Evolutionary conservation across 805 yeast species (phyloP), one percentile per base, ranked within the genome.

Genomic region (Diddensiella santjacobensis): DNA sequence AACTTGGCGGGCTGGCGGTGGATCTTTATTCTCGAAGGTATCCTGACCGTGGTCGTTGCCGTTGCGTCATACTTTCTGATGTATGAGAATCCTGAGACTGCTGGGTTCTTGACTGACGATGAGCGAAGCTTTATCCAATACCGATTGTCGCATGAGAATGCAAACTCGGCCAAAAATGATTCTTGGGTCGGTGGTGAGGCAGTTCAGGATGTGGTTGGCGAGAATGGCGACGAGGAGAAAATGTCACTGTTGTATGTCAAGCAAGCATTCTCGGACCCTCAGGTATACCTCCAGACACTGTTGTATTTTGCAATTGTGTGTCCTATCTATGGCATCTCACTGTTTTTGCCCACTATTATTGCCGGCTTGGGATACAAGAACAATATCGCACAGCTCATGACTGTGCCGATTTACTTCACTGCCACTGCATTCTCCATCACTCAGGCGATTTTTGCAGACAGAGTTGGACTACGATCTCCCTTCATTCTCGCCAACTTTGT

Each of bases 281-380:
- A 61, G 49, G 56, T 58, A 10, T 47, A 54, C 40, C 44, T 44
- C n/a, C 71, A 78, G 42, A 77, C 80, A 2, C 59, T 78, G 40
- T 69, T 70, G 13, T 79, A 78, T 62, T 78, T 77, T 62, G 75
- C 77, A 23, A 65, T 78, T 52, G 73, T 78, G 54, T 73, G 78
- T 56, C 83, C 83, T 40, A 26, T 49, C n/a, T 47, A 54, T 30
- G 54, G 52, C 2, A 52, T 72, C 18, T 67, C 77, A 19, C 65
- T 71, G 17, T 73, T 74, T 49, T 55, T 74, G 26, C 78, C 79
- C 6, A 67, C 77, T 2, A 70, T 74, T 50, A 67, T 74, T 49
- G 68, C 59, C 41, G 66, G 63, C 45, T 62, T 74, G 62, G 79
- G 79, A 1, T 73, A 72, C 57, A 58, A 71, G 39, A 61, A 65